phyloP scores from a whole-genome alignment of 2,329 filamentous ascomycete species.

The Fusarium robinianum region DNA sequence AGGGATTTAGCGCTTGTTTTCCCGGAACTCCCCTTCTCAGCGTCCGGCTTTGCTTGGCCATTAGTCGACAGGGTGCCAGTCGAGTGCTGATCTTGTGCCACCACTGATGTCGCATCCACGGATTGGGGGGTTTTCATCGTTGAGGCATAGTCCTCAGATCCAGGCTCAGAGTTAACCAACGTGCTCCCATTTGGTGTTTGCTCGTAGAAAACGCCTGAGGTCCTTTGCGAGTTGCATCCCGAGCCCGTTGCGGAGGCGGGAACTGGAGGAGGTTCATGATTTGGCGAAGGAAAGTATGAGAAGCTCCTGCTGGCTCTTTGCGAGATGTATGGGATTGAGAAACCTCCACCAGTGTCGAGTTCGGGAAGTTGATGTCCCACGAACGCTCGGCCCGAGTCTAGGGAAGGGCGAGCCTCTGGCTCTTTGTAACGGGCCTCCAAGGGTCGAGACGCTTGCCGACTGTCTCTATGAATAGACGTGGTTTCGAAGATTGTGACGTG shows the following conservation, averaged over 20 bases:
- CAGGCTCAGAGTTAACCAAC: conserved; percentile 49
- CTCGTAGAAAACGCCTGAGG: conserved; percentile 47
- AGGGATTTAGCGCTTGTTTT: conserved; percentile 74
- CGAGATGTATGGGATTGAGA: conserved; percentile 53
- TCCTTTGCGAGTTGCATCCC: conserved; percentile 48
- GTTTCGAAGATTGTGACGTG: conserved; percentile 43
- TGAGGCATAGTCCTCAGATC: conserved; percentile 52
- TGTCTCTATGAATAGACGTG: conserved; percentile 36
- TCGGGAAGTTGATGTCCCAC: conserved; percentile 52
- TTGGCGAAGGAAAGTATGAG: conserved; percentile 47
- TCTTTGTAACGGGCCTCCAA: conserved; percentile 29
- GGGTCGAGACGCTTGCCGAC: conserved; percentile 24
- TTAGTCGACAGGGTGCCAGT: conserved; percentile 45
- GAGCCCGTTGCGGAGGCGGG: conserved; percentile 46
- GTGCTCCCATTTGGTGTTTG: conserved; percentile 47
- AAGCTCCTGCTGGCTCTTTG: conserved; percentile 38
- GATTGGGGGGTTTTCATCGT: conserved; percentile 52
- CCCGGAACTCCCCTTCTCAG: conserved; percentile 50
- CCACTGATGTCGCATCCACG: conserved; percentile 51
- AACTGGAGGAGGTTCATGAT: conserved; percentile 57
- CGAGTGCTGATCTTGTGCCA: conserved; percentile 47
- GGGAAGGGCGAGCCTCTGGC: conserved; percentile 30
- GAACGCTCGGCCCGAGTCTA: conserved; percentile 37
- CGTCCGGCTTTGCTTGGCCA: conserved; percentile 41
- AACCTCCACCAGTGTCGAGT: conserved; percentile 56